phyloP scores from a whole-genome alignment of 2,329 filamentous ascomycete genomes.

The Beauveria sp. region DNA sequence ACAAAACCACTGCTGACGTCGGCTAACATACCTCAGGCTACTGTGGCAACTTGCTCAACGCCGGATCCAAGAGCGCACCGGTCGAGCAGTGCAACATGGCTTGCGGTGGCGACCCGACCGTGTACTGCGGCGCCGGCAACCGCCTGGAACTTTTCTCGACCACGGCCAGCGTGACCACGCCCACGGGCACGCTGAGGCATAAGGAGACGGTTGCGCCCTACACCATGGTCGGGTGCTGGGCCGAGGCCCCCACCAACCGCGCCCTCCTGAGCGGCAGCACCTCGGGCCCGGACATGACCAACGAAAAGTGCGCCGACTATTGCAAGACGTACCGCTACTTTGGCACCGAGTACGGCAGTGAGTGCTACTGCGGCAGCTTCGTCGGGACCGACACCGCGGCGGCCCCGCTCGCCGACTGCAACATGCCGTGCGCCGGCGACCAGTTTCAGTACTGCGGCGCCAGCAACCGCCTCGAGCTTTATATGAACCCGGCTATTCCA shows the following conservation, averaged over 20 bases:
- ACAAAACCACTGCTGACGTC: neutral
- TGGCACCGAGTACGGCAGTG: slow-evolving; percentile 31
- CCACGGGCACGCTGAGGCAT: slow-evolving; percentile 18
- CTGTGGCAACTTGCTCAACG: slow-evolving; percentile 36
- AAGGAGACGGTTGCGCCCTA: slow-evolving; percentile 24
- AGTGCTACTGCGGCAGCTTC: slow-evolving; percentile 32
- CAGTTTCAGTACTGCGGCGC: slow-evolving; percentile 27
- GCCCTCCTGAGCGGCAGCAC: slow-evolving; percentile 25
- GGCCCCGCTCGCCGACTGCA: slow-evolving; percentile 25
- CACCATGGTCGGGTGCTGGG: slow-evolving; percentile 33
- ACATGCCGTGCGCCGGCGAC: slow-evolving; percentile 27
- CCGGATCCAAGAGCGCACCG: slow-evolving; percentile 21
- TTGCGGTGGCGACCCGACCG: slow-evolving; percentile 32
- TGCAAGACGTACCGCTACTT: slow-evolving; percentile 33
- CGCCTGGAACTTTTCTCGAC: slow-evolving; percentile 37
- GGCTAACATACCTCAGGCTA: slow-evolving; percentile 26
- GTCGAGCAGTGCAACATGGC: slow-evolving; percentile 29
- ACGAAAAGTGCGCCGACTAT: slow-evolving; percentile 25
- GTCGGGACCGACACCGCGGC: slow-evolving; percentile 20
- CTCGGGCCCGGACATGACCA: slow-evolving; percentile 23
- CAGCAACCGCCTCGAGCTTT: slow-evolving; percentile 26
- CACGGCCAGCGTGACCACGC: slow-evolving; percentile 25
- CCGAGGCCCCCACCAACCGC: slow-evolving; percentile 27
- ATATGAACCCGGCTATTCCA: slow-evolving; percentile 21
- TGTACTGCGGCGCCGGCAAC: slow-evolving; percentile 36